A percentile compares a stretch with the other conserved stretches of the same genome.
Evolutionary conservation across 2,329 filamentous ascomycete genomes (phyloP).

Genomic region (Trichoderma koningii): DNA sequence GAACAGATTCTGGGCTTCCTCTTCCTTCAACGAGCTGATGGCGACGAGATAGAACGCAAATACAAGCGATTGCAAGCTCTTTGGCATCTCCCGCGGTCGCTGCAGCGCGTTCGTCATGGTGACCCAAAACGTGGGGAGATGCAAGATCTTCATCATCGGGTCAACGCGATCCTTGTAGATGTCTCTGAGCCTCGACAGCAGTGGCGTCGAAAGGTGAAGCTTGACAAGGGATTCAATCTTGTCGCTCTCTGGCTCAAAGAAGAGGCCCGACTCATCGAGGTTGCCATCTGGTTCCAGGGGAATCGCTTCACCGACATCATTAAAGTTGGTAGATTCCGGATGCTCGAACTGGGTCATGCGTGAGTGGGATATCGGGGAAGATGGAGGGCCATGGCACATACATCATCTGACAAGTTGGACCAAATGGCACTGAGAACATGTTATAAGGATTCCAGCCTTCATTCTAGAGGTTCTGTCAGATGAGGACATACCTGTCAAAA

Average conservation of each 20-base stretch:
- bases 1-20: background rate
- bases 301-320: background rate
- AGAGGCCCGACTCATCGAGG: background rate
- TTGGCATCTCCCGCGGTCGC: background rate
- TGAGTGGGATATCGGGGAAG: background rate
- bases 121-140: constrained; percentile 15
- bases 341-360: background rate
- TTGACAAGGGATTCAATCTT: background rate
- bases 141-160: constrained; percentile 18
- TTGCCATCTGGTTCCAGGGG: background rate
- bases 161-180: constrained; percentile 3
- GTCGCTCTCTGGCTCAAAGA: constrained; percentile 7
- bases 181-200: background rate
- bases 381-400: background rate
- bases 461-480: too few relatives aligned
- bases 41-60: constrained; percentile 5
- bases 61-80: background rate
- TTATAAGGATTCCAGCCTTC: background rate
- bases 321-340: constrained; percentile 4
- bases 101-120: background rate
- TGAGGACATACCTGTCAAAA: constrained; percentile 7
- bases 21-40: background rate
- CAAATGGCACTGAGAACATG: background rate
- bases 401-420: constrained; percentile 5
- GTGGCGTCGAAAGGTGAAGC: background rate